Conservation (phyloP, 2,329 filamentous ascomycete genomes). For the Pseudocercospora pini-densiflorae region DNA sequence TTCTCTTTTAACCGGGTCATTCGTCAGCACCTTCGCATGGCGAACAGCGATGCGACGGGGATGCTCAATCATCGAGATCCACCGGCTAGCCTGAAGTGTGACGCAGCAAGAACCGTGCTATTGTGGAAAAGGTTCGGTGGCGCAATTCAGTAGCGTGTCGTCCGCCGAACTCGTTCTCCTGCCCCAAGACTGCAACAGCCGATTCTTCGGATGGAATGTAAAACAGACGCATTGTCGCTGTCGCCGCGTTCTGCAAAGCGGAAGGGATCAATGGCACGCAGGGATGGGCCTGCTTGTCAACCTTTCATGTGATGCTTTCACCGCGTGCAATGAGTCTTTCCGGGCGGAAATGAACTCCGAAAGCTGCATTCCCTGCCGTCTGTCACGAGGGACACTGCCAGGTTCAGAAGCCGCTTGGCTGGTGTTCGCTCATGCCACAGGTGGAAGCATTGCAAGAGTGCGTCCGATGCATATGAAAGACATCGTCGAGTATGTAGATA, state of each 20-base stretch:
- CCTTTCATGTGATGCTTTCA: background rate
- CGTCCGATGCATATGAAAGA: no score
- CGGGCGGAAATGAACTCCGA: background rate
- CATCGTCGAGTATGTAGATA: background rate
- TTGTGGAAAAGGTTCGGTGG: constrained; percentile 15
- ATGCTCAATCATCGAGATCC: constrained; percentile 6
- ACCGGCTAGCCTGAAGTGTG: constrained; percentile 11
- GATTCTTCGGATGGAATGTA: background rate
- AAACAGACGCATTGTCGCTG: background rate
- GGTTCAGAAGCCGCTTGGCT: background rate
- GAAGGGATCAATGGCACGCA: background rate
- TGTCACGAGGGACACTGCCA: constrained; percentile 1
- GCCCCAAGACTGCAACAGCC: background rate
- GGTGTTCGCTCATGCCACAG: no score
- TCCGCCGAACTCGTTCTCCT: constrained; percentile 1
- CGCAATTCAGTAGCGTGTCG: constrained; percentile 4
- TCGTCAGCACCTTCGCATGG: constrained; percentile 15
- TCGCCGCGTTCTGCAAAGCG: background rate
- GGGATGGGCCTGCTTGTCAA: background rate
- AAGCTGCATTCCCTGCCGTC: background rate
- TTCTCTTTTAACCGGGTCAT: background rate
- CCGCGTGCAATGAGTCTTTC: background rate
- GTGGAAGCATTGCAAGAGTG: background rate
- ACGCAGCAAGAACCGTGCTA: constrained; percentile 17
- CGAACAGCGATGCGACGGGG: constrained; percentile 5